A percentile compares a stretch with the other conserved stretches of the same genome.
Conservation (phyloP, 129 eudicot species). For the Deinandra increscens region DNA sequence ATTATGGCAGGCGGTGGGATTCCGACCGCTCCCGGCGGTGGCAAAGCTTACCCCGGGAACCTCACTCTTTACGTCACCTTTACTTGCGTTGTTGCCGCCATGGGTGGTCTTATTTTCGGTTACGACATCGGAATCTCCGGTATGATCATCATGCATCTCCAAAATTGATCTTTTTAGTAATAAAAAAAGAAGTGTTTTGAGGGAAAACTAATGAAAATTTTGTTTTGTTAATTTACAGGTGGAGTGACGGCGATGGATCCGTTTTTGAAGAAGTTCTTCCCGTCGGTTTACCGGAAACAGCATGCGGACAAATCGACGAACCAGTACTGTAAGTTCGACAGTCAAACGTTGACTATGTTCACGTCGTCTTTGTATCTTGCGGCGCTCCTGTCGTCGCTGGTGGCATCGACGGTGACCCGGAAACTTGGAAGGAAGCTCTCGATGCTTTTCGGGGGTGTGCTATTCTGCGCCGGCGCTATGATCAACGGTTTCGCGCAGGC, state of each 20-base stretch:
- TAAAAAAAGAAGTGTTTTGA: too few relatives aligned
- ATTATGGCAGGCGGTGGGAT: conserved; percentile 80
- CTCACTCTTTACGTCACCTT: conserved; percentile 62
- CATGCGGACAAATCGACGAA: conserved; percentile 45
- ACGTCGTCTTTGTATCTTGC: conserved; percentile 91
- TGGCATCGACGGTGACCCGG: conserved; percentile 79
- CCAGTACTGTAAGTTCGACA: conserved; percentile 80
- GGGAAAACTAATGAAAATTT: too few relatives aligned
- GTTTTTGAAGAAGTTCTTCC: conserved; percentile 66
- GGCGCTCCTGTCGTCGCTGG: conserved; percentile 68
- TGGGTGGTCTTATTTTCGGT: conserved; percentile 97
- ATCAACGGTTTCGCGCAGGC: conserved; percentile 65
- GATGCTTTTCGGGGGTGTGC: conserved; percentile 69
- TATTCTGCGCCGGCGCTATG: conserved; percentile 82
- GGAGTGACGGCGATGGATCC: conserved; percentile 90
- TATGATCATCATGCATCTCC: too few relatives aligned
- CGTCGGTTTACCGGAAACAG: conserved; percentile 61
- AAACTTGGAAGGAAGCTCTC: conserved; percentile 71
- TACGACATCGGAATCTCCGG: conserved; percentile 96
- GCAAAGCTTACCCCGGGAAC: conserved; percentile 76
- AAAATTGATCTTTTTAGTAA: too few relatives aligned
- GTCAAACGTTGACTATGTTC: conserved; percentile 68
- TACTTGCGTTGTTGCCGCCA: conserved; percentile 88
- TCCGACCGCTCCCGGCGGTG: conserved; percentile 45
- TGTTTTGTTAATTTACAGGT: conserved; percentile 39